Evolutionary conservation across 2,329 filamentous ascomycete species (phyloP), one percentile per base, ranked within the genome.

Genomic region (Aciculosporium take): DNA sequence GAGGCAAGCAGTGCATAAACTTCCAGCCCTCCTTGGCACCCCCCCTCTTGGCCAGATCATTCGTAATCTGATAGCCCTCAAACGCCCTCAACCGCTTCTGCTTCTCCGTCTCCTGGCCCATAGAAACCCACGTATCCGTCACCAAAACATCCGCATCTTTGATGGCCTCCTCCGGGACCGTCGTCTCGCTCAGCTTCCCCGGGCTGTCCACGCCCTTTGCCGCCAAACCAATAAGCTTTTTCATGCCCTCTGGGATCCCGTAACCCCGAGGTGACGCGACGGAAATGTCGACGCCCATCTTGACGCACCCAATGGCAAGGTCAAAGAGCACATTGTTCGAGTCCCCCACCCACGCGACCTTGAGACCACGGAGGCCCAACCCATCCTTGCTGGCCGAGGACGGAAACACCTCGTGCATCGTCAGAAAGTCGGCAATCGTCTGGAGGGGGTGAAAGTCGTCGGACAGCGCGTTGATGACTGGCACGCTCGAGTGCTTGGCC

Each of bases 311-410:
- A 50, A 91, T 89, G 37, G 88, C 87, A 41, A 96, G 72, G 57
- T 98, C 89, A 56, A 88, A 95, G 20, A 96, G 75, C 23, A 98
- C 89, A 53, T 98, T 98, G 67, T 96, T 98, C 9, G 87, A 86
- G 58, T 98, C 89, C 40, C 89, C 89, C 35, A 98, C 71, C 91
- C 91, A 98, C 13, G 91, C 89, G 46, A 96, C 75, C 65, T 94
- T 96, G 53, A 94, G 63, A 1, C 86, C 85, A 50, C 84, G 74
- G 4, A 94, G 68, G 1, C 84, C 83, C 7, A 94, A 69, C 40
- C 56, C 60, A 23, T 61, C n/a, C n/a, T n/a, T 55, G 3, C 58
- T 56, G 7, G 61, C 55, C 0, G 69, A 66, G 0, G 69, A 66
- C 1, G 73, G 71, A 59, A 88, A 86, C 2, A 72, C 68, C 65